Base-by-base conservation (phyloP, 805 yeast species). In the Starmerella gropengiesseri region DNA sequence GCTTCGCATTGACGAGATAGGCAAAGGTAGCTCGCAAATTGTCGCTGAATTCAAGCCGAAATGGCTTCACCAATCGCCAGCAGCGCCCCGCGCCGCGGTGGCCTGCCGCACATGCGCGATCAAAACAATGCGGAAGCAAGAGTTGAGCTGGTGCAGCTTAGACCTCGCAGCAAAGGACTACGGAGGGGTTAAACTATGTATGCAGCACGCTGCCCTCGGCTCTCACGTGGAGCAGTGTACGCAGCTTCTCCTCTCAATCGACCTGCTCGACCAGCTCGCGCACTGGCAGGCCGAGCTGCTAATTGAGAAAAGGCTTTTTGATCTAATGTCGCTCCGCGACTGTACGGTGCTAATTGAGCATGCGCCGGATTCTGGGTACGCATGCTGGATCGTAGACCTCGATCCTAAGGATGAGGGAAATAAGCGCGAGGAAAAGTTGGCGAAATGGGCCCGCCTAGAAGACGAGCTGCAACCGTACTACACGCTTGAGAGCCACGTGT, bases 51-150 rank as follows among this genome's bases (percentile, higher is more conserved):
- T 75, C 50, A 76, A 76, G 54, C 82, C 82, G 1, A 76, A 76
- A 56, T 76, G 81, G 81, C 61, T 77, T 12, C 55, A 62, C 25
- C 71, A 66, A 48, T 68, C 73, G 29, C 63, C 61, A 13, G 54
- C 55, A 28, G 66, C 68, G 2, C 66, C 73, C 3, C 47, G 1
- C 1, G 44, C 44, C 22, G 55, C 67, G 18, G 21, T 57, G 36
- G 64, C 67, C 20, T 76, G 82, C 51, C 59, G 82, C 6, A 76
- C 78, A 3, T 76, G 82, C 52, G 78, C 78, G 44, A 60, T 74
- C 31, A 64, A 66, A 44, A 61, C 57, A 25, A 46, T 58, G 36
- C 62, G 67, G 25, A 58, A 58, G 28, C 54, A 57, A 12, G 39
- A 50, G 5, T 52, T 64, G 7, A 21, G 20, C 41, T 70, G 69